Evolutionary conservation across 352 stramenopile species (phyloP).

Genomic region (Blastocystis hominis): DNA sequence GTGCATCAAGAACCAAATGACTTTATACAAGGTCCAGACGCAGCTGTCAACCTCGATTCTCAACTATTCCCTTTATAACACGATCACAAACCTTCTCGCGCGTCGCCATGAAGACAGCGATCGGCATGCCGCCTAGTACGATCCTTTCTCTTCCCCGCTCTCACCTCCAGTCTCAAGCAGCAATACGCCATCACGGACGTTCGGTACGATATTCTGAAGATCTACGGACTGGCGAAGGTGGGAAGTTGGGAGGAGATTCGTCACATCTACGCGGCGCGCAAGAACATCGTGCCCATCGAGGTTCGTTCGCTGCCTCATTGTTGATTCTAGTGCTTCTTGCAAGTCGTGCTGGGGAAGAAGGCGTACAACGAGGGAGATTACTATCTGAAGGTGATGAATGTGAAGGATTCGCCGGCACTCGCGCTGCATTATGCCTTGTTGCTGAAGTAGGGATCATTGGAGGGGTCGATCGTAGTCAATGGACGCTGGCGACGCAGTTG

Average conservation of each 20-base stretch:
- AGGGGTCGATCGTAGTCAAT: conserved; percentile 11
- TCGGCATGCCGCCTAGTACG: neutral
- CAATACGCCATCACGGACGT: conserved; percentile 35
- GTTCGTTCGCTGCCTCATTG: neutral
- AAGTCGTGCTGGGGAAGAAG: conserved; percentile 15
- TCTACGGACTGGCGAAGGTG: neutral
- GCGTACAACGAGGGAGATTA: conserved; percentile 49
- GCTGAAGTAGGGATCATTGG: neutral
- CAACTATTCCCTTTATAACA: conserved; percentile 26
- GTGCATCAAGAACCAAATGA: conserved; percentile 45
- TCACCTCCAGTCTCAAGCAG: conserved; percentile 19
- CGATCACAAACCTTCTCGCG: conserved; percentile 44
- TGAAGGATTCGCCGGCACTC: conserved; percentile 41
- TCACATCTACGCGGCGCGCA: neutral
- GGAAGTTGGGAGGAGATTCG: conserved; percentile 33
- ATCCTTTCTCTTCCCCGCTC: neutral
- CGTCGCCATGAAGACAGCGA: conserved; percentile 22
- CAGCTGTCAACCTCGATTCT: conserved; percentile 33
- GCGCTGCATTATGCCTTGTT: conserved; percentile 36
- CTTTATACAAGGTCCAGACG: neutral
- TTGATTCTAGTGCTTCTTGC: conserved; percentile 26
- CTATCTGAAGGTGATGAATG: conserved; percentile 46
- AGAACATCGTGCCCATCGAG: conserved; percentile 51
- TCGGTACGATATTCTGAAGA: conserved; percentile 19
- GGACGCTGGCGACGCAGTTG: neutral